Base-by-base conservation (phyloP, 208 protist genomes). In the Leishmania arabica region DNA sequence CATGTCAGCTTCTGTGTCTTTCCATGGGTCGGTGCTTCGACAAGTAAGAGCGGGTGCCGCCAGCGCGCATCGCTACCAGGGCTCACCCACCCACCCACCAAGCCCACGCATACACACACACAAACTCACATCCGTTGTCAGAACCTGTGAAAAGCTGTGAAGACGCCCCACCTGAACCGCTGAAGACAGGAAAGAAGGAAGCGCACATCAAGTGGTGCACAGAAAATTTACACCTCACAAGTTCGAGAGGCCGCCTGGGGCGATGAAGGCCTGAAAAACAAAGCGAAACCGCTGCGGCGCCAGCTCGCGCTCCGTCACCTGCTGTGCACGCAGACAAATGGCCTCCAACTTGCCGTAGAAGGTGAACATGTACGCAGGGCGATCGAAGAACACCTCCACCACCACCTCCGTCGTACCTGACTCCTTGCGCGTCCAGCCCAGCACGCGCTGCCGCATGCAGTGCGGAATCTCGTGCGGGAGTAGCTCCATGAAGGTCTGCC, bases 361-460 rank as follows among this genome's bases (percentile, higher is more conserved):
- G n/a, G 90, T 96, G 80, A 96, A 96, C 90, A 98, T 93, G 86
- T 96, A 98, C 60, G 93, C 91, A 19, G 95, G 95, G 19, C 95
- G 86, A 58, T 96, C 93, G 78, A 96, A 95, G 78, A 96, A 98
- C 19, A 96, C 91, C 82, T 98, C 93, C n/a, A 94, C 94, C n/a
- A 96, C 89, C 47, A 96, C 95, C 84, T 98, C 93, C 42, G 90
- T 94, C 65, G 86, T 95, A 27, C 91, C 91, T 19, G 91, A 92
- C 54, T 93, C 92, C 78, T 96, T 95, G 13, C 84, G 84, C 31
- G 95, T 96, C 93, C 95, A 98, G 21, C 95, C 95, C 81, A 98
- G 92, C 34, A 98, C 88, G 24, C 93, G 90, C 65, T 96, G 92
- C 6, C 86, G 84, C 95, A 96, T 95, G 56, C 78, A 66, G 80